Evolutionary conservation across 345 rosid genomes (phyloP).

Genomic region (Corchorus capsularis): DNA sequence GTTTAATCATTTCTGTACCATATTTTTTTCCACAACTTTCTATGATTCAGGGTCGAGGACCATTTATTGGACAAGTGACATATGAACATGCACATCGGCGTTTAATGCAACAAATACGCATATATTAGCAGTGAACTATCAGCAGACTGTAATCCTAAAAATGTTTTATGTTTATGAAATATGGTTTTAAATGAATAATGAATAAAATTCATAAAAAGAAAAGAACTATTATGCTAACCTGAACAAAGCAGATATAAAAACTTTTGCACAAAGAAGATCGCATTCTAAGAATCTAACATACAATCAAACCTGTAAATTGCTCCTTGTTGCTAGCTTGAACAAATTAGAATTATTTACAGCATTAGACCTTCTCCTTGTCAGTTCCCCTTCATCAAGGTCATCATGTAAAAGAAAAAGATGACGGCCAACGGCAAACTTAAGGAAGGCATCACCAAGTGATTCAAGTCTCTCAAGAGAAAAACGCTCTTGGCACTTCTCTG

Average conservation of each 20-base stretch:
- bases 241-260: neutral
- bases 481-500: slow-evolving; percentile 95
- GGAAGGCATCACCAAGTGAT: slow-evolving; percentile 88
- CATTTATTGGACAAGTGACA: slow-evolving; percentile 2
- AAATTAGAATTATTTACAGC: slow-evolving; percentile 76
- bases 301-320: slow-evolving; percentile 68
- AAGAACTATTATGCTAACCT: neutral
- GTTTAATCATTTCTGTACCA: neutral
- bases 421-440: slow-evolving; percentile 82
- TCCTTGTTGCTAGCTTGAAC: slow-evolving; percentile 60
- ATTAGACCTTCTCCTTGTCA: slow-evolving; percentile 78
- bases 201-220: neutral
- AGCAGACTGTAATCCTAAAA: neutral
- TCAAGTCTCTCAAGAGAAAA: slow-evolving; percentile 95
- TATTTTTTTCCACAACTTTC: neutral
- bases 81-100: slow-evolving; percentile 1
- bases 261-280: neutral
- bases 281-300: slow-evolving; percentile 10
- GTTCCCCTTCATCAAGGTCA: slow-evolving; percentile 81
- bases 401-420: slow-evolving; percentile 74
- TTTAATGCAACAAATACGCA: slow-evolving; percentile 4
- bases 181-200: neutral
- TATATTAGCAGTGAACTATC: slow-evolving; percentile 7
- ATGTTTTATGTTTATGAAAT: slow-evolving; percentile 6
- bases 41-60: neutral